These are phyloP conservation scores for Takashimella koratensis DNA, from an alignment of 1,284 basidiomycete genomes.

Conservation along the genomic window DNA sequence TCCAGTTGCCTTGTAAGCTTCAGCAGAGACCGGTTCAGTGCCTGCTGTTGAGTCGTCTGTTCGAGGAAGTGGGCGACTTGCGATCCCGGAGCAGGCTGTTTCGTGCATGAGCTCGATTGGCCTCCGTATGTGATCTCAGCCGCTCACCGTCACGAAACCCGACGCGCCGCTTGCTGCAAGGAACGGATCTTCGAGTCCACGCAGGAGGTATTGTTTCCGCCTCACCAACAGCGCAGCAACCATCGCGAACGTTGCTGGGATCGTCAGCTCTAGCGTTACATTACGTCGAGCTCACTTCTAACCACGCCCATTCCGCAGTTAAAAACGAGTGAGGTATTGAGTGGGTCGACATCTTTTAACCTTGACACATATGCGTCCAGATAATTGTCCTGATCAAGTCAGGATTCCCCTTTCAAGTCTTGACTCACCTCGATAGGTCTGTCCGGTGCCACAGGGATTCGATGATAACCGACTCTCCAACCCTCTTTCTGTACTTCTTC, in stretches of 20 bases:
- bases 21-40: slow-evolving; percentile 73
- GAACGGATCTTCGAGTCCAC: slow-evolving; percentile 74
- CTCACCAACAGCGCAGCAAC: slow-evolving; percentile 85
- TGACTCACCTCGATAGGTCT: slow-evolving; percentile 68
- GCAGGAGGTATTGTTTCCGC: slow-evolving; percentile 75
- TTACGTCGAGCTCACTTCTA: slow-evolving; percentile 54
- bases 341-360: slow-evolving; percentile 75
- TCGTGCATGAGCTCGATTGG: background rate
- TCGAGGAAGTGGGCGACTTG: slow-evolving; percentile 49
- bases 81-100: slow-evolving; percentile 20
- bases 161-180: slow-evolving; percentile 29
- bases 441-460: slow-evolving; percentile 89
- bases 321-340: slow-evolving; percentile 81
- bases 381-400: slow-evolving; percentile 69
- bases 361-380: slow-evolving; percentile 87
- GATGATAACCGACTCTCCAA: slow-evolving; percentile 84
- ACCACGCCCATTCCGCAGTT: slow-evolving; percentile 97
- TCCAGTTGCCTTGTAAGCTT: slow-evolving; percentile 81
- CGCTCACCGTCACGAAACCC: slow-evolving; percentile 38
- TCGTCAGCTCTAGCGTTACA: background rate
- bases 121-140: no score
- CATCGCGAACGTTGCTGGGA: slow-evolving; percentile 86
- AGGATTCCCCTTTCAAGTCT: background rate
- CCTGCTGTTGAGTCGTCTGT: slow-evolving; percentile 77
- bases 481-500: slow-evolving; percentile 71